Evolutionary conservation across 352 stramenopile genomes (phyloP), one percentile per base, ranked within the genome.

Genomic region (Blastocystis sp.): DNA sequence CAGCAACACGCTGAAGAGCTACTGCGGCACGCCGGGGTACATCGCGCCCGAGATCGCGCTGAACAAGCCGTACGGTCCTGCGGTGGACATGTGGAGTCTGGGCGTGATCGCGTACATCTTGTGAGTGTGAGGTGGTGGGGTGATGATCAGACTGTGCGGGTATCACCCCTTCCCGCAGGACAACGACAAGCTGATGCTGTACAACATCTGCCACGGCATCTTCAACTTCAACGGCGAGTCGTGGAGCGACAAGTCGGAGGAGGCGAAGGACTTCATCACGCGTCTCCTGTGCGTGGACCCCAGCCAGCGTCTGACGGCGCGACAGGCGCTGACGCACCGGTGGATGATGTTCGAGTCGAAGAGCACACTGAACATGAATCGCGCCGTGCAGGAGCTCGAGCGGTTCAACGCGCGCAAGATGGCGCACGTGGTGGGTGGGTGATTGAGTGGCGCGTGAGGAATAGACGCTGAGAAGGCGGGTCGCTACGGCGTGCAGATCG

Each of bases 61-160:
- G 41, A 93, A 95, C 16, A 93, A 92, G 29, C 89, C 93, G 66
- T 91, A 91, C 60, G 97, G 97, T 2, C 96, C 97, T 0, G 97
- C 99, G 91, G 97, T 99, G 61, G 97, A 99, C 92, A 97, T 99
- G 51, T 99, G 97, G 97, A 98, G 94, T 37, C 98, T 96, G 90
- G 97, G 97, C 63, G 97, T 99, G 51, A 99, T 99, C 90, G 91
- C 99, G 9, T 99, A 99, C 91, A 96, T 96, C 79, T 62, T 96
- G 90, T 85, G 66, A 26, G 0, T 21, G 21, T 37, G 12, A 10
- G 19, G 45, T 21, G 21, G 21, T 3, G 33, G 24, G 0, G 10
- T 85, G 3, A 85, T 41, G 1, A 21, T 31, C 45, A 85, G 74
- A 24, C 61, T 85, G n/a, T 85, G 74, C 41, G 74, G 74, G 6